phyloP scores from a whole-genome alignment of 2,329 filamentous ascomycete genomes.

The Epichloe aotearoae region DNA sequence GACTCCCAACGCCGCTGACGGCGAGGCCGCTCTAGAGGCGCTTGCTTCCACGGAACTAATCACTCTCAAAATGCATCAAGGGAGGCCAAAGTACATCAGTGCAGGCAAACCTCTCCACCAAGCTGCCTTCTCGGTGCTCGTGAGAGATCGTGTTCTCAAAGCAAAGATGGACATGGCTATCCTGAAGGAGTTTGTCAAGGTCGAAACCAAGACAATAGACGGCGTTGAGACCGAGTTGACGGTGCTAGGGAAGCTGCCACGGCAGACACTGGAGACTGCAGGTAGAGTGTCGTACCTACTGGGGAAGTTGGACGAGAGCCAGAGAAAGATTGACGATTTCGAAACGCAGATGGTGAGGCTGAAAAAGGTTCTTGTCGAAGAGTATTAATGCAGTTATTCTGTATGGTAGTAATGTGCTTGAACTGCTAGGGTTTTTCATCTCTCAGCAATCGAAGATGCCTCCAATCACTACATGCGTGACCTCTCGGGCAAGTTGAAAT shows the following conservation, averaged over 20 bases:
- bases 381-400: conserved; percentile 23
- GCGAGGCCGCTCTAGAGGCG: conserved; percentile 63
- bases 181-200: conserved; percentile 53
- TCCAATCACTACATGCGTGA: too few species aligned
- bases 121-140: conserved; percentile 64
- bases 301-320: conserved; percentile 57
- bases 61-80: conserved; percentile 56
- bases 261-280: conserved; percentile 53
- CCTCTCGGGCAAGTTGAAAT: too few species aligned
- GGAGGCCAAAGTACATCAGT: conserved; percentile 63
- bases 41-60: conserved; percentile 82
- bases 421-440: neutral
- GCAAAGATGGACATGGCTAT: conserved; percentile 62
- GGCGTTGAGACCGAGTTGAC: conserved; percentile 68
- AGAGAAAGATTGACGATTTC: conserved; percentile 59
- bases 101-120: conserved; percentile 79
- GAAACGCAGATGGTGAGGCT: conserved; percentile 58
- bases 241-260: conserved; percentile 54
- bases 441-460: too few species aligned
- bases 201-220: conserved; percentile 61
- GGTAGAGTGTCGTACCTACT: conserved; percentile 60
- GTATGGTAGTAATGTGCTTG: neutral
- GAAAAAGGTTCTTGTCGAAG: conserved; percentile 48
- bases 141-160: conserved; percentile 57
- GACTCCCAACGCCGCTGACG: conserved; percentile 36